A percentile compares a stretch with the other conserved stretches of the same genome.
These are phyloP conservation scores for Blastobotrys mokoenaii DNA, from an alignment of 805 yeast species.

Conservation along the genomic window DNA sequence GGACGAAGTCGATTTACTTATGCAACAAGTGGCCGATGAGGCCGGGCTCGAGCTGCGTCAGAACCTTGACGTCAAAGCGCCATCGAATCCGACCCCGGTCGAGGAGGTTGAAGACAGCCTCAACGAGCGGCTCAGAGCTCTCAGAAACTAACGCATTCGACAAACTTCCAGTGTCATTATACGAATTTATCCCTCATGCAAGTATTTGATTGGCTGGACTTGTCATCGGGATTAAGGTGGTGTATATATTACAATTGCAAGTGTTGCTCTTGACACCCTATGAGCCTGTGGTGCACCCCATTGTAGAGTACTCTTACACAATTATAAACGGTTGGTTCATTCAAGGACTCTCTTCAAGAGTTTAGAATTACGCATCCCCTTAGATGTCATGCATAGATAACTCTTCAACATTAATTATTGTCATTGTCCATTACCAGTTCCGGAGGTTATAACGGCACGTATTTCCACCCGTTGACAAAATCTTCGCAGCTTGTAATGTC, in stretches of 20 bases:
- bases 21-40: conserved; percentile 93
- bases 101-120: conserved; percentile 75
- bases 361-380: too few relatives aligned
- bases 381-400: too few relatives aligned
- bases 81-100: conserved; percentile 45
- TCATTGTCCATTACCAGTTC: not conserved
- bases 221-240: too few relatives aligned
- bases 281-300: too few relatives aligned
- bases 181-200: not conserved
- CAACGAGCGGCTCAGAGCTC: conserved; percentile 82
- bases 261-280: too few relatives aligned
- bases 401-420: too few relatives aligned
- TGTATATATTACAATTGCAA: too few relatives aligned
- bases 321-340: too few relatives aligned
- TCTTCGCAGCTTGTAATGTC: conserved; percentile 3
- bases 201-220: too few relatives aligned
- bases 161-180: not conserved
- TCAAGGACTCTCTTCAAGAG: too few relatives aligned
- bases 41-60: conserved; percentile 92
- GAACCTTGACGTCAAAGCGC: conserved; percentile 45
- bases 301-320: too few relatives aligned
- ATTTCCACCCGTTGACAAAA: conserved; percentile 8
- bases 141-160: conserved; percentile 45
- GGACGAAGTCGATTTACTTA: conserved; percentile 84
- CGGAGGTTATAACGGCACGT: not conserved